Conservation (phyloP, 1,284 basidiomycete genomes). For the Ustilago loliicola region DNA sequence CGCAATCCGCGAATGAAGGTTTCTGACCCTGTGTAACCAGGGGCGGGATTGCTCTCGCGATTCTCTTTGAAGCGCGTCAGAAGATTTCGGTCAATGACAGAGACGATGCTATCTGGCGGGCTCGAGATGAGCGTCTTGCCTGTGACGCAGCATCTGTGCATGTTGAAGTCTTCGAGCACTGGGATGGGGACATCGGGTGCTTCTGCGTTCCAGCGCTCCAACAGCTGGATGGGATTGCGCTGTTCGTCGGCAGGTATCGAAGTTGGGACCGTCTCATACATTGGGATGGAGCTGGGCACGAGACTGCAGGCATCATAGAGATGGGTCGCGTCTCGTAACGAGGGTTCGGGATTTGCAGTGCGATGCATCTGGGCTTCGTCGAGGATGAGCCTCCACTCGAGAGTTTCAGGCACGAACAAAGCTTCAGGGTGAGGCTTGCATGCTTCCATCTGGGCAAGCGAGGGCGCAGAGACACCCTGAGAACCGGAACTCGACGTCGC, state of each 20-base stretch:
- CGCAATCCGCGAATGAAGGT: constrained; percentile 43
- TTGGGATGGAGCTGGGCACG: constrained; percentile 19
- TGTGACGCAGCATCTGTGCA: constrained; percentile 41
- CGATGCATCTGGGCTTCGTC: constrained; percentile 21
- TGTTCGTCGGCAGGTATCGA: constrained; percentile 28
- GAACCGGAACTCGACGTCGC: not conserved
- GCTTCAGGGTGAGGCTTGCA: constrained; percentile 52
- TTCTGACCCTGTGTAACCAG: constrained; percentile 37
- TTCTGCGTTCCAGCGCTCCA: constrained; percentile 18
- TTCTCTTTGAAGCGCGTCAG: constrained; percentile 36
- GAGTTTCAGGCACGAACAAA: constrained; percentile 49
- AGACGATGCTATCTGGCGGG: constrained; percentile 43
- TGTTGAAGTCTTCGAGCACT: constrained; percentile 45
- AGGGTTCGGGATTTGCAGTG: not conserved
- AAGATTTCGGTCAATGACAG: constrained; percentile 34
- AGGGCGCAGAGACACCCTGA: constrained; percentile 10
- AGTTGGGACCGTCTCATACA: constrained; percentile 40
- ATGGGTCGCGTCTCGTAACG: constrained; percentile 10
- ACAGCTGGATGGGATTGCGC: constrained; percentile 20
- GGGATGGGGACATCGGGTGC: constrained; percentile 19
- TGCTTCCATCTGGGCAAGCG: constrained; percentile 20
- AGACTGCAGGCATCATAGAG: constrained; percentile 46
- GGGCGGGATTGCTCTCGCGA: constrained; percentile 36
- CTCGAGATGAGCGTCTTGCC: constrained; percentile 37
- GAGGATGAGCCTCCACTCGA: constrained; percentile 55